These are phyloP conservation scores for Podospora pseudocomata DNA, from an alignment of 495 filamentous ascomycete species.

Conservation along the genomic window DNA sequence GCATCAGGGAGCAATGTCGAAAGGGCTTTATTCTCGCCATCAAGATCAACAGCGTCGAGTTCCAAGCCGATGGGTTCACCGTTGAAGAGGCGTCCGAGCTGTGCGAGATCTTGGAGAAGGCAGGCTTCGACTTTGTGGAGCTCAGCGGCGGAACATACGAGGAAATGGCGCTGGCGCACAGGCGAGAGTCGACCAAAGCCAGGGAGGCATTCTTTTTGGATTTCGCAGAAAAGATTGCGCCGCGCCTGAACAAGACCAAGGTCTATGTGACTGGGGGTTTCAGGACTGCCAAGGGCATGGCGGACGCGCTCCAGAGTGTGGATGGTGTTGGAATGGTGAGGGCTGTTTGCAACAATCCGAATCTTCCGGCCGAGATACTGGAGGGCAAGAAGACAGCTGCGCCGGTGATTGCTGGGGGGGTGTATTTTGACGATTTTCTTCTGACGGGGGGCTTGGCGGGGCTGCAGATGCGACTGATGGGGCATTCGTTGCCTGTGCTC, in stretches of 20 bases:
- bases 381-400: background rate
- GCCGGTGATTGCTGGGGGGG: background rate
- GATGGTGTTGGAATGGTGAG: constrained; percentile 57
- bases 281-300: constrained; percentile 58
- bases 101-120: constrained; percentile 52
- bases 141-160: constrained; percentile 63
- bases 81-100: constrained; percentile 55
- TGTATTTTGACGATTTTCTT: constrained; percentile 11
- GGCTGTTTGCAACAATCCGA: constrained; percentile 50
- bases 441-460: constrained; percentile 4
- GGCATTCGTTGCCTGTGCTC: constrained; percentile 1
- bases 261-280: constrained; percentile 62
- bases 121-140: constrained; percentile 61
- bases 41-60: constrained; percentile 68
- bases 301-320: constrained; percentile 48
- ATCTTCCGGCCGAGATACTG: constrained; percentile 40
- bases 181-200: constrained; percentile 51
- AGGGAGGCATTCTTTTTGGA: constrained; percentile 66
- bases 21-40: constrained; percentile 57
- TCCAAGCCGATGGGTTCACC: constrained; percentile 55
- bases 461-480: constrained; percentile 13
- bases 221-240: constrained; percentile 58
- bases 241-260: constrained; percentile 51
- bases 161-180: constrained; percentile 49
- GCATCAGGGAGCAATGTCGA: constrained; percentile 42